These are phyloP conservation scores for Paxillus rubicundulus DNA, from an alignment of 768 basidiomycete species.

Conservation along the genomic window DNA sequence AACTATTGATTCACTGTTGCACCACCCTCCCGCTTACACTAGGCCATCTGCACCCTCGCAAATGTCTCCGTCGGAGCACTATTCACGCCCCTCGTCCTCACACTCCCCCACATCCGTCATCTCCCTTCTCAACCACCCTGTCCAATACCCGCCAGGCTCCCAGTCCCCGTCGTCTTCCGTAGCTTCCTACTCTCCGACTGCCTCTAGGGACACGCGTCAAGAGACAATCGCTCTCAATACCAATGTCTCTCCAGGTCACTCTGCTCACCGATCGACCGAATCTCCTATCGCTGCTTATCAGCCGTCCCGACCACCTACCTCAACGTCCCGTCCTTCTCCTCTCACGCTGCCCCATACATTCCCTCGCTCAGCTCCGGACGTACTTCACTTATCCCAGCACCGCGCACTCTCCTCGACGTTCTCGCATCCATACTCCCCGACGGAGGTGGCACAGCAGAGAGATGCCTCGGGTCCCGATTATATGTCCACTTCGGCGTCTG, in stretches of 20 bases:
- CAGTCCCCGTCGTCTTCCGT: slow-evolving; percentile 1
- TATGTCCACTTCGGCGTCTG: neutral
- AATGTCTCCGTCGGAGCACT: neutral
- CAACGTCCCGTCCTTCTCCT: slow-evolving; percentile 7
- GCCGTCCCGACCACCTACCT: slow-evolving; percentile 9
- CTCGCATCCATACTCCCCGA: slow-evolving; percentile 3
- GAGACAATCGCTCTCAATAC: neutral
- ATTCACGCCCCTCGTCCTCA: slow-evolving; percentile 15
- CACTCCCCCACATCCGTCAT: slow-evolving; percentile 18
- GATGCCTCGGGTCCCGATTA: slow-evolving; percentile 9
- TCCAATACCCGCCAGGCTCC: neutral
- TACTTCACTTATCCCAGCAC: neutral
- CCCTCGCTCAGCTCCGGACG: neutral
- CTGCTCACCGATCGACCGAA: neutral
- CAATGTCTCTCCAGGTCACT: neutral
- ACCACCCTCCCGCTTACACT: slow-evolving; percentile 9
- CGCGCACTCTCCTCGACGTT: slow-evolving; percentile 3
- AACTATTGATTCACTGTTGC: slow-evolving; percentile 20
- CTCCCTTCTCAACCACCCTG: slow-evolving; percentile 3
- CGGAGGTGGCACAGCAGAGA: slow-evolving; percentile 1
- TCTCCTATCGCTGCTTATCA: slow-evolving; percentile 8
- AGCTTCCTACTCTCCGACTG: neutral
- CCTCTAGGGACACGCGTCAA: neutral
- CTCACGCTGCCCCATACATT: neutral
- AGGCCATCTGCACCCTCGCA: neutral